These are phyloP conservation scores for Fusarium sp. DNA, from an alignment of 2,329 filamentous ascomycete genomes.

Conservation along the genomic window DNA sequence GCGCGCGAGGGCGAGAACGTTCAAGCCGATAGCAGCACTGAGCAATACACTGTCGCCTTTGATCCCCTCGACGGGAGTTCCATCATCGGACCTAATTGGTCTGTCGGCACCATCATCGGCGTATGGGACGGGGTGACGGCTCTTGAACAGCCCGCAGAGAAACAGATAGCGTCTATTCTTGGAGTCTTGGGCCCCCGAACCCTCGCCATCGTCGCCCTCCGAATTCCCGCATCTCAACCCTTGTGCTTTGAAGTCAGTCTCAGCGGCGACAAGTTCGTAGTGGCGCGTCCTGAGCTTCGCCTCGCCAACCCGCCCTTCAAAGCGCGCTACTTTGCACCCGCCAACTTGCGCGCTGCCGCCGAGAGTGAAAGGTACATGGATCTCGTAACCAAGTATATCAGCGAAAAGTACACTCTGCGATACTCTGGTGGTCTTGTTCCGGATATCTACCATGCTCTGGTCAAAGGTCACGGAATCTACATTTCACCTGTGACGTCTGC, in stretches of 20 bases:
- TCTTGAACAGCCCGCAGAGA: slow-evolving; percentile 52
- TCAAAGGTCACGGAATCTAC: slow-evolving; percentile 70
- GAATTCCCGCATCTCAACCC: slow-evolving; percentile 51
- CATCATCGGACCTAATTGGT: slow-evolving; percentile 67
- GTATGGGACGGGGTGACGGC: slow-evolving; percentile 63
- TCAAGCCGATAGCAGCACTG: slow-evolving; percentile 27
- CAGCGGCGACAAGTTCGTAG: slow-evolving; percentile 41
- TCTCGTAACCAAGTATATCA: slow-evolving; percentile 60
- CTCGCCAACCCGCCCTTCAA: slow-evolving; percentile 53
- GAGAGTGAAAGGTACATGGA: slow-evolving; percentile 59
- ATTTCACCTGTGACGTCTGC: slow-evolving; percentile 62
- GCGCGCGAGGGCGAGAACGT: slow-evolving; percentile 23
- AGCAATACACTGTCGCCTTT: slow-evolving; percentile 67
- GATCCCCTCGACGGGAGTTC: slow-evolving; percentile 71
- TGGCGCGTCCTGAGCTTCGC: slow-evolving; percentile 54
- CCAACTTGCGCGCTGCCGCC: slow-evolving; percentile 66
- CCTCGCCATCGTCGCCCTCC: slow-evolving; percentile 63
- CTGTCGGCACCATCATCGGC: slow-evolving; percentile 67
- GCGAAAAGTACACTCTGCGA: slow-evolving; percentile 65
- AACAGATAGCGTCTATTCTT: slow-evolving; percentile 60
- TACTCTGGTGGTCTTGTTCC: slow-evolving; percentile 70
- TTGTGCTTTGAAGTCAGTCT: slow-evolving; percentile 64
- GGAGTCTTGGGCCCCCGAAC: slow-evolving; percentile 65
- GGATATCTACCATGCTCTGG: slow-evolving; percentile 66
- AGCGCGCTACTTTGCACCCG: slow-evolving; percentile 69